phyloP scores from a whole-genome alignment of 352 stramenopile species.

The Elongisporangium prolatum region DNA sequence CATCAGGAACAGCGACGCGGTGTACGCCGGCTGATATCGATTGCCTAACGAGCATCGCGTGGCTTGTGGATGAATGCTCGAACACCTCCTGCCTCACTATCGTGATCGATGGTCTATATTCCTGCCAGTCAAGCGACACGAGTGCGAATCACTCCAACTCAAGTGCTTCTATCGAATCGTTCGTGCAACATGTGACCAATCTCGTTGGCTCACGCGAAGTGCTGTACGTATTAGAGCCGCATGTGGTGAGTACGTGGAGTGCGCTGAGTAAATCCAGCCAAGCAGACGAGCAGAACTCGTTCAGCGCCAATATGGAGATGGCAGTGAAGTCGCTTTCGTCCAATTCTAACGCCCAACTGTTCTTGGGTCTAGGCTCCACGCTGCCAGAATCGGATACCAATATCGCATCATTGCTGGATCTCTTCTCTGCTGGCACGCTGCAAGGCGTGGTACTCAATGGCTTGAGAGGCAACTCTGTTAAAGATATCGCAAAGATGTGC shows the following conservation, averaged over 20 bases:
- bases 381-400: constrained; percentile 24
- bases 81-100: constrained; percentile 43
- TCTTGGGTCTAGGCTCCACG: constrained; percentile 69
- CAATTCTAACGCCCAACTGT: constrained; percentile 65
- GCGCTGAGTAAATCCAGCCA: constrained; percentile 28
- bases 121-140: constrained; percentile 63
- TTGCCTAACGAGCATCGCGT: background rate
- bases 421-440: constrained; percentile 18
- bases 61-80: constrained; percentile 28
- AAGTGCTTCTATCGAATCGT: constrained; percentile 46
- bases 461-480: constrained; percentile 63
- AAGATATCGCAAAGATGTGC: constrained; percentile 40
- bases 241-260: constrained; percentile 32
- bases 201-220: constrained; percentile 49
- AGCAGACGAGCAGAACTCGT: constrained; percentile 25
- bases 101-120: constrained; percentile 64
- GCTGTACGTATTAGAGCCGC: constrained; percentile 63
- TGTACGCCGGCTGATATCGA: background rate
- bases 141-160: constrained; percentile 27
- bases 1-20: background rate
- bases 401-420: constrained; percentile 19
- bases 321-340: constrained; percentile 39
- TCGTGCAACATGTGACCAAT: constrained; percentile 35
- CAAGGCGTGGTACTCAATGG: constrained; percentile 54
- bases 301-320: constrained; percentile 42